phyloP scores from a whole-genome alignment of 129 eudicot genomes.

The Silybum marianum region DNA sequence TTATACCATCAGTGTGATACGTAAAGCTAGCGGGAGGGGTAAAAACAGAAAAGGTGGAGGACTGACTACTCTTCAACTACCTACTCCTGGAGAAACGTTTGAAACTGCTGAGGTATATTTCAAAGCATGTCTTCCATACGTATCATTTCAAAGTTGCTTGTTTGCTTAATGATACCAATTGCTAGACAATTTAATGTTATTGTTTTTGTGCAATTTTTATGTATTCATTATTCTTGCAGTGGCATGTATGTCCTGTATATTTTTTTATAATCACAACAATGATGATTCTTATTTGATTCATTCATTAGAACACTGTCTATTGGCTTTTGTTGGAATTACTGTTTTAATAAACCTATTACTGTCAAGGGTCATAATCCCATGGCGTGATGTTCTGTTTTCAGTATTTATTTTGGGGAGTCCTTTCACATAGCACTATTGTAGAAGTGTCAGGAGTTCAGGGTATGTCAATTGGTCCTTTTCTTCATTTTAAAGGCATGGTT shows the following conservation, averaged over 20 bases:
- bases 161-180: background rate
- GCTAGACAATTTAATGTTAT: background rate
- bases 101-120: conserved; percentile 72
- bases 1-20: conserved; percentile 78
- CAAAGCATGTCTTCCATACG: background rate
- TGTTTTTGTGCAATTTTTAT: background rate
- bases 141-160: background rate
- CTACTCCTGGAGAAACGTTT: conserved; percentile 49
- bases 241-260: conserved; percentile 1
- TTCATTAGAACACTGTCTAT: conserved; percentile 5
- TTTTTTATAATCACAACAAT: background rate
- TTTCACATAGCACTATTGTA: background rate
- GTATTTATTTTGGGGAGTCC: background rate
- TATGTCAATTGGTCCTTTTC: background rate
- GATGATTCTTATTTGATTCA: conserved; percentile 6
- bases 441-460: background rate
- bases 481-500: conserved; percentile 1
- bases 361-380: conserved; percentile 1
- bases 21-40: conserved; percentile 98
- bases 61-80: conserved; percentile 71
- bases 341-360: background rate
- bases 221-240: background rate
- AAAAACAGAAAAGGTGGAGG: conserved; percentile 97
- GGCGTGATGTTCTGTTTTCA: conserved; percentile 1
- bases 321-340: background rate